phyloP scores from a whole-genome alignment of 371 early-diverging fungal species.

The Nosema granulosis region DNA sequence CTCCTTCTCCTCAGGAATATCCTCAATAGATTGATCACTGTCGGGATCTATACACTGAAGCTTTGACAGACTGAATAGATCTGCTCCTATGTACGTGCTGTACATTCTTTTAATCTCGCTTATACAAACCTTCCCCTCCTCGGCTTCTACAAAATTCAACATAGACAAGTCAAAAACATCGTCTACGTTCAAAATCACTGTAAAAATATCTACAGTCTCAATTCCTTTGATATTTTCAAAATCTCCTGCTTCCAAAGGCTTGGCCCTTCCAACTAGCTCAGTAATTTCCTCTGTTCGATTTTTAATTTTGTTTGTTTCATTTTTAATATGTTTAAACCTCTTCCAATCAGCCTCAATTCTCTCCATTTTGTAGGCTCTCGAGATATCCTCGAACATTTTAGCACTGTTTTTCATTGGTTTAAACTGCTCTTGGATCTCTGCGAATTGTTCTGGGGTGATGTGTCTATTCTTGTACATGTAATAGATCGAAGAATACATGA shows the following conservation, averaged over 20 bases:
- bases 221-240: background rate
- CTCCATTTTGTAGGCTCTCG: constrained; percentile 20
- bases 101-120: background rate
- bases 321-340: constrained; percentile 26
- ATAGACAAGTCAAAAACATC: background rate
- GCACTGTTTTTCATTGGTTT: constrained; percentile 41
- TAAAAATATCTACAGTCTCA: background rate
- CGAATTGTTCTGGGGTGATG: constrained; percentile 13
- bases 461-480: constrained; percentile 28
- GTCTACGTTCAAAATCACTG: background rate
- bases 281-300: constrained; percentile 15
- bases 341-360: constrained; percentile 40
- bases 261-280: background rate
- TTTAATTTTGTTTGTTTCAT: constrained; percentile 23
- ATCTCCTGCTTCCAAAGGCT: background rate
- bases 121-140: background rate
- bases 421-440: constrained; percentile 26
- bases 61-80: background rate
- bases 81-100: background rate
- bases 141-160: background rate
- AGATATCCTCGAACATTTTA: constrained; percentile 45
- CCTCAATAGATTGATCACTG: background rate
- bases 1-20: background rate
- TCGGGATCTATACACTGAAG: background rate
- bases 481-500: constrained; percentile 32